Evolutionary conservation across 2,329 filamentous ascomycete genomes (phyloP).

Genomic region (Tolypocladium tropicale): DNA sequence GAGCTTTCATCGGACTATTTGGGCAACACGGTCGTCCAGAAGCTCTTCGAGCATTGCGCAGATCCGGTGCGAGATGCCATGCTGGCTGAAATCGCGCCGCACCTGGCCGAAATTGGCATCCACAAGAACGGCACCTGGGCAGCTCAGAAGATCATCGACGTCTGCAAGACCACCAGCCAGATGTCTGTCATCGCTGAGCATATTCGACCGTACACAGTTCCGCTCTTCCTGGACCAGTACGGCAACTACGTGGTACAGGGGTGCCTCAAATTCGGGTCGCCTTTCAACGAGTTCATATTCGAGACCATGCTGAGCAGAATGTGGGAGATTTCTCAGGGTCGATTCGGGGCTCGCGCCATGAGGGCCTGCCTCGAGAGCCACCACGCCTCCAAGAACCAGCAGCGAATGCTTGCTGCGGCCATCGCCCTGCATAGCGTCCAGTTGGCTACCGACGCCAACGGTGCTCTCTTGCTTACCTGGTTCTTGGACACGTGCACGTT

Average conservation of each 20-base stretch:
- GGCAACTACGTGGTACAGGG: conserved; percentile 98
- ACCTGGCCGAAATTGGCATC: conserved; percentile 90
- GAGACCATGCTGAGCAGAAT: conserved; percentile 91
- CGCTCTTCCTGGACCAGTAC: conserved; percentile 92
- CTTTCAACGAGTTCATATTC: conserved; percentile 94
- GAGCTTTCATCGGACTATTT: conserved; percentile 93
- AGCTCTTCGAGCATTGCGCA: conserved; percentile 93
- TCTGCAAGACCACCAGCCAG: conserved; percentile 75
- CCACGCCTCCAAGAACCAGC: conserved; percentile 88
- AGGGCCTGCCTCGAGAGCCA: conserved; percentile 94
- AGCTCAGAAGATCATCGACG: conserved; percentile 97
- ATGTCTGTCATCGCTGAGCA: conserved; percentile 78
- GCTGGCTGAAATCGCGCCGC: conserved; percentile 77
- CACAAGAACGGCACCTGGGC: conserved; percentile 99
- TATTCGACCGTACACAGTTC: conserved; percentile 76
- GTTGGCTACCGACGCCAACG: conserved; percentile 91
- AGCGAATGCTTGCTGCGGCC: conserved; percentile 84
- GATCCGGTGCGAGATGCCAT: conserved; percentile 85
- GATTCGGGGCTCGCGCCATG: conserved; percentile 94
- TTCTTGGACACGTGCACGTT: conserved; percentile 97
- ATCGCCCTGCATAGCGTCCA: conserved; percentile 97
- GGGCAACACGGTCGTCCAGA: conserved; percentile 98
- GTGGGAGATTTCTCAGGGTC: conserved; percentile 87
- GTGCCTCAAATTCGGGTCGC: conserved; percentile 81
- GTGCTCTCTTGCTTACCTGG: conserved; percentile 89